phyloP scores from a whole-genome alignment of 192 early-diverging fungal species.

The Coemansia sp. region DNA sequence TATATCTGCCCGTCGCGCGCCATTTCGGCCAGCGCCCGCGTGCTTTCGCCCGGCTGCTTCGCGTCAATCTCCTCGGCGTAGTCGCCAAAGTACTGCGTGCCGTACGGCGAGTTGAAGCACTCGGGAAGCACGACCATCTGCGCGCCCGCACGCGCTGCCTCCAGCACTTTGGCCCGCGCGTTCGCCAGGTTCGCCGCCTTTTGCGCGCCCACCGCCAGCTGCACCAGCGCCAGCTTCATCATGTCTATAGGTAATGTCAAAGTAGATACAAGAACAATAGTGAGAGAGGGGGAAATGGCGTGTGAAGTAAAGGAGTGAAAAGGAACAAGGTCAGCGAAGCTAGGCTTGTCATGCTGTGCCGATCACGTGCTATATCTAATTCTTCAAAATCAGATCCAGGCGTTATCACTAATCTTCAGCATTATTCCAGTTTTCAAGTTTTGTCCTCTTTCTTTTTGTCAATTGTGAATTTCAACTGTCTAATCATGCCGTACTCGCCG shows the following conservation, averaged over 20 bases:
- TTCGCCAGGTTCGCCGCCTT: conserved; percentile 75
- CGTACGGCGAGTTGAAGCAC: conserved; percentile 99
- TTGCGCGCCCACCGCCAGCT: conserved; percentile 73
- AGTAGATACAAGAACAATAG: neutral
- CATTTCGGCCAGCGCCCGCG: conserved; percentile 70
- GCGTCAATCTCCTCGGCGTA: conserved; percentile 83
- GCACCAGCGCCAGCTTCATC: conserved; percentile 68
- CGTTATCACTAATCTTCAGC: neutral
- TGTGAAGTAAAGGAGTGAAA: neutral
- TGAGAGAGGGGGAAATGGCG: neutral
- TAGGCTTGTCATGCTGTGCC: no score
- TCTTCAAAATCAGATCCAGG: neutral
- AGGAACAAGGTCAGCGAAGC: no score
- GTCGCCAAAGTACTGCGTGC: conserved; percentile 83
- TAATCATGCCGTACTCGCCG: conserved; percentile 21
- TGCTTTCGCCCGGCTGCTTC: conserved; percentile 58
- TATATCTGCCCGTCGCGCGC: conserved; percentile 87
- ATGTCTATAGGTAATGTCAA: neutral
- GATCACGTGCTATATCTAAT: neutral
- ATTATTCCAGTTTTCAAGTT: conserved; percentile 1
- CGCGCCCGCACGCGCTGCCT: conserved; percentile 80
- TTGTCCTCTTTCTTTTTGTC: neutral
- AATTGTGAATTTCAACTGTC: conserved; percentile 2
- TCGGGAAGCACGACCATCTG: conserved; percentile 94
- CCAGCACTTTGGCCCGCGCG: conserved; percentile 76